Evolutionary conservation across 345 rosid species (phyloP).

Genomic region (Limnanthes douglasii): DNA sequence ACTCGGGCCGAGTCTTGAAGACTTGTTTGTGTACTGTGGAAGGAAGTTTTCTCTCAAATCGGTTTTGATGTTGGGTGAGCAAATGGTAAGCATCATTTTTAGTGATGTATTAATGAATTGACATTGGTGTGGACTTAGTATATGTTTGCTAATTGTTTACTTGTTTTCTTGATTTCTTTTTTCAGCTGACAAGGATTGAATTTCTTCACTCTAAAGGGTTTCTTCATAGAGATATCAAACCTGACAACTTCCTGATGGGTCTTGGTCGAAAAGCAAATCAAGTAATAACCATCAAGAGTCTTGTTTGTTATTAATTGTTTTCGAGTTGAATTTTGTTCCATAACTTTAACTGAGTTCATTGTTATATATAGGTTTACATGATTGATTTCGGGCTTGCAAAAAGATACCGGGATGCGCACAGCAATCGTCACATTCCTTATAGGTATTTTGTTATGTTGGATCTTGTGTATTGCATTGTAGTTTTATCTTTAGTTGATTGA

Average conservation of each 20-base stretch:
- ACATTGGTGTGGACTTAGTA: no score
- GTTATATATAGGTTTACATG: slow-evolving; percentile 57
- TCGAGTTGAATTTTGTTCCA: no score
- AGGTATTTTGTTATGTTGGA: slow-evolving; percentile 20
- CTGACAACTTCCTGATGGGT: slow-evolving; percentile 91
- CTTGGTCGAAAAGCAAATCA: slow-evolving; percentile 77
- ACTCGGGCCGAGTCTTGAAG: slow-evolving; percentile 92
- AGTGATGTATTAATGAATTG: no score
- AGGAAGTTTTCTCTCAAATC: slow-evolving; percentile 82
- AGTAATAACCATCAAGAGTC: no score
- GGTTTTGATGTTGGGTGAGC: slow-evolving; percentile 81
- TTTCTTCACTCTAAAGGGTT: slow-evolving; percentile 72
- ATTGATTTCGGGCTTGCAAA: slow-evolving; percentile 94
- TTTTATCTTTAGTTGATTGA: background rate
- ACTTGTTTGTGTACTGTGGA: slow-evolving; percentile 80
- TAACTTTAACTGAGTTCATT: no score
- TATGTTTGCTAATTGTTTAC: no score
- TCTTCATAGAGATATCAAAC: slow-evolving; percentile 81
- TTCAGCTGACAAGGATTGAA: slow-evolving; percentile 67
- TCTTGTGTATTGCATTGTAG: background rate
- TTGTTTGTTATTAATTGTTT: no score
- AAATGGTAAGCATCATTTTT: slow-evolving; percentile 53
- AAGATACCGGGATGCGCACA: slow-evolving; percentile 64
- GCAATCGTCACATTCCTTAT: slow-evolving; percentile 76
- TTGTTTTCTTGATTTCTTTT: background rate